phyloP scores from a whole-genome alignment of 257 asterid genomes.

The Fraxinus excelsior region DNA sequence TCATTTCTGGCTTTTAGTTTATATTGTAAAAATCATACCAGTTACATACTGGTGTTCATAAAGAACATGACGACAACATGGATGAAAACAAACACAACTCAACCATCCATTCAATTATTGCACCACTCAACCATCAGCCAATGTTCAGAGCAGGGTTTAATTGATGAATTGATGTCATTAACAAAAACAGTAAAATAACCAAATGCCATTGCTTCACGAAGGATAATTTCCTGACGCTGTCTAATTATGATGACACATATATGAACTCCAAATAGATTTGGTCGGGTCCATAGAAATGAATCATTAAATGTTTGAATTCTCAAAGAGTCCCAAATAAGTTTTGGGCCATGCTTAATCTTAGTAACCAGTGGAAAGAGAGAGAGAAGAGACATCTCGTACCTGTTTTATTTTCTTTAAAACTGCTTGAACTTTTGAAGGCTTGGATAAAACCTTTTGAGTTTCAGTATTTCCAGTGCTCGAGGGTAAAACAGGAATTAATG shows the following conservation, averaged over 20 bases:
- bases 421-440: constrained; percentile 78
- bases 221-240: background rate
- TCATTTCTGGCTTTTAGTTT: too few species aligned
- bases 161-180: too few species aligned
- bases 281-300: background rate
- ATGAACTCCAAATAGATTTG: background rate
- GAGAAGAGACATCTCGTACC: constrained; percentile 40
- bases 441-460: constrained; percentile 60
- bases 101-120: too few species aligned
- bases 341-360: background rate
- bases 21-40: too few species aligned
- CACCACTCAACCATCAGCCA: background rate
- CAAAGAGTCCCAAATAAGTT: background rate
- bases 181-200: too few species aligned
- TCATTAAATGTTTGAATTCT: constrained; percentile 14
- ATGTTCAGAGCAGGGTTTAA: too few species aligned
- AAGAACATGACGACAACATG: too few species aligned
- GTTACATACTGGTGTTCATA: too few species aligned
- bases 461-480: constrained; percentile 60
- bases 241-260: background rate
- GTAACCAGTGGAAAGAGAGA: constrained; percentile 6
- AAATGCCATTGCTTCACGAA: background rate
- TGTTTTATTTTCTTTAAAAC: constrained; percentile 80
- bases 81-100: too few species aligned
- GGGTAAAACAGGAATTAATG: constrained; percentile 67